Evolutionary conservation across 495 filamentous ascomycete genomes (phyloP).

Genomic region (Annulohypoxylon bovei): DNA sequence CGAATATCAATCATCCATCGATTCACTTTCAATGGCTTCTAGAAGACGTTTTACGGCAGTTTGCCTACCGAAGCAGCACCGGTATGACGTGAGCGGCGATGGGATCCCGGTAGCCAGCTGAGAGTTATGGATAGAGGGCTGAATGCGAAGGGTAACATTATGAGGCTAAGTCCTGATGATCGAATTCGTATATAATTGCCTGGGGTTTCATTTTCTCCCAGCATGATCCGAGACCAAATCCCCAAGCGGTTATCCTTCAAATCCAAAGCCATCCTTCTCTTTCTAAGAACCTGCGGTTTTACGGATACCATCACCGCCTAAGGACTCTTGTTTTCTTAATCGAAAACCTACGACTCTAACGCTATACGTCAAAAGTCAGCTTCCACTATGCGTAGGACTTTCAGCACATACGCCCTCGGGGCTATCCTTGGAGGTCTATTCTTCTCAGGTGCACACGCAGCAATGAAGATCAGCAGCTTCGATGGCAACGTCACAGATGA

Average conservation of each 20-base stretch:
- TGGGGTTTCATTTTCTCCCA: neutral
- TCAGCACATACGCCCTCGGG: constrained; percentile 7
- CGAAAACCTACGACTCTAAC: neutral
- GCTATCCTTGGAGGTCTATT: constrained; percentile 7
- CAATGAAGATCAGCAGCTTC: constrained; percentile 36
- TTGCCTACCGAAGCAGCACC: neutral
- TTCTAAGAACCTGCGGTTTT: neutral
- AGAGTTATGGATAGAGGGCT: neutral
- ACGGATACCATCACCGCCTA: neutral
- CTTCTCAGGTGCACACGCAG: neutral
- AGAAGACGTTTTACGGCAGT: neutral
- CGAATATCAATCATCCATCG: constrained; percentile 1
- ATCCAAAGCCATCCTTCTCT: neutral
- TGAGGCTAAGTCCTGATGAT: neutral
- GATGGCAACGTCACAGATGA: constrained; percentile 30
- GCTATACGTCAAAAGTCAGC: neutral
- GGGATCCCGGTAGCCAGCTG: constrained; percentile 1
- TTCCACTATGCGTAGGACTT: neutral
- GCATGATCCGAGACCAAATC: neutral
- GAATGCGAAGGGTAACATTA: neutral
- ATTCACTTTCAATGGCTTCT: neutral
- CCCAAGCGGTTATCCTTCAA: neutral
- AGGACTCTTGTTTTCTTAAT: neutral
- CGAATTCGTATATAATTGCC: constrained; percentile 5
- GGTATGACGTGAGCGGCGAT: constrained; percentile 15